These are phyloP conservation scores for Quercus suber DNA, from an alignment of 306 rosid species.

Conservation along the genomic window DNA sequence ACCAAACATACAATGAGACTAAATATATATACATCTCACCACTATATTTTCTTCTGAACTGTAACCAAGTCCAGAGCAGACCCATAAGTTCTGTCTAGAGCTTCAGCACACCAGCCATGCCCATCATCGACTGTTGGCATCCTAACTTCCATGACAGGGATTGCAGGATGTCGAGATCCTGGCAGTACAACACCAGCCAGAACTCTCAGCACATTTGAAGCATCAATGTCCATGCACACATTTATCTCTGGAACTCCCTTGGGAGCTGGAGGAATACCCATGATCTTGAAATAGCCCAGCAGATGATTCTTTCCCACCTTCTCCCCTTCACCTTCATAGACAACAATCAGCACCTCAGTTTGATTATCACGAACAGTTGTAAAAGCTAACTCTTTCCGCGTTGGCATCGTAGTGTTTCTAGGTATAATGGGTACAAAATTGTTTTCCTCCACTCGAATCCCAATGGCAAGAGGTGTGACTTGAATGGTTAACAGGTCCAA, in stretches of 20 bases:
- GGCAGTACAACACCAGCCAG: constrained; percentile 60
- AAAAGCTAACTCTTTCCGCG: constrained; percentile 62
- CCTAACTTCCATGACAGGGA: constrained; percentile 78
- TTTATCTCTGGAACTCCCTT: constrained; percentile 72
- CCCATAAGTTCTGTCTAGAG: constrained; percentile 57
- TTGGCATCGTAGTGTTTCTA: constrained; percentile 73
- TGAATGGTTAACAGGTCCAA: constrained; percentile 80
- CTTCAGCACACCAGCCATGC: constrained; percentile 86
- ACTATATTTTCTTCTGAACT: constrained; percentile 43
- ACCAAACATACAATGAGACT: neutral
- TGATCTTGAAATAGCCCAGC: constrained; percentile 76
- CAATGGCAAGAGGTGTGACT: constrained; percentile 73
- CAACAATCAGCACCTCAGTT: constrained; percentile 64
- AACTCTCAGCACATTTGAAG: constrained; percentile 63
- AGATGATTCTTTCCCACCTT: constrained; percentile 63
- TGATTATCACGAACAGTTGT: constrained; percentile 75
- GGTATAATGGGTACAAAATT: constrained; percentile 62
- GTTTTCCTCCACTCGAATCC: constrained; percentile 72
- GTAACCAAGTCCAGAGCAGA: constrained; percentile 57
- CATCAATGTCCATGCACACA: constrained; percentile 79
- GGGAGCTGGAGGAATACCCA: constrained; percentile 63
- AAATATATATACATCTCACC: neutral
- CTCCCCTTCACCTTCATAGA: constrained; percentile 71
- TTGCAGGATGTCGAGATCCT: constrained; percentile 43
- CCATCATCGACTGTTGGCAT: constrained; percentile 88